Evolutionary conservation across 2,329 filamentous ascomycete species (phyloP), one percentile per base, ranked within the genome.

Genomic region (Clonostachys rhizophaga): DNA sequence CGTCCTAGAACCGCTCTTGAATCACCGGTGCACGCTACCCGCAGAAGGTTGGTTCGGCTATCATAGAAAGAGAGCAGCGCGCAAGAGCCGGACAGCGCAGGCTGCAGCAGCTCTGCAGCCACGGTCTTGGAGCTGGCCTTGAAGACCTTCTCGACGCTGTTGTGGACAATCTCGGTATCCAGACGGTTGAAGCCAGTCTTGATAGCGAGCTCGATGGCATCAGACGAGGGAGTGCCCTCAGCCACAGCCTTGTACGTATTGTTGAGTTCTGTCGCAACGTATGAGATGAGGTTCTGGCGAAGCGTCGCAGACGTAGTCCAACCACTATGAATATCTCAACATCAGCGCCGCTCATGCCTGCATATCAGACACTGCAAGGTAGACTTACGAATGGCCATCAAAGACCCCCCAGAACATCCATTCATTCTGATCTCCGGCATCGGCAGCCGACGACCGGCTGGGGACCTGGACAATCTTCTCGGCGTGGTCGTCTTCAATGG

Each of bases 381-480:
- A 45, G 50, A 78, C 80, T 67, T 72, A 92, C 89, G 89, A 89
- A 68, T 99, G 94, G 1, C 94, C 94, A 62, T 99, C 94, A 66
- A 97, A 99, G 16, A 99, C 91, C 49, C 91, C 94, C 94, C 95
- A 99, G 66, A 99, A 99, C 91, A 97, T 97, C 94, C 94, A 99
- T 67, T 99, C 95, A 51, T 81, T 89, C 24, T 30, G 24, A 49
- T 76, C 83, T 16, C 78, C 75, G 36, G 76, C 64, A 34, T 63
- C 57, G 18, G 60, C 58, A 20, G 58, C 60, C 34, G 52, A 58
- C 68, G 62, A 78, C 69, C 58, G 78, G 46, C 78, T 77, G 5
- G 89, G 87, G 9, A 96, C 83, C 66, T 97, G 89, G 42, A 99
- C 90, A 59, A 97, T 96, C 78, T 96, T 95, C 71, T 99, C 94